Conservation (phyloP, 2,329 filamentous ascomycete genomes). For the Ceratocystis eucalypticola region DNA sequence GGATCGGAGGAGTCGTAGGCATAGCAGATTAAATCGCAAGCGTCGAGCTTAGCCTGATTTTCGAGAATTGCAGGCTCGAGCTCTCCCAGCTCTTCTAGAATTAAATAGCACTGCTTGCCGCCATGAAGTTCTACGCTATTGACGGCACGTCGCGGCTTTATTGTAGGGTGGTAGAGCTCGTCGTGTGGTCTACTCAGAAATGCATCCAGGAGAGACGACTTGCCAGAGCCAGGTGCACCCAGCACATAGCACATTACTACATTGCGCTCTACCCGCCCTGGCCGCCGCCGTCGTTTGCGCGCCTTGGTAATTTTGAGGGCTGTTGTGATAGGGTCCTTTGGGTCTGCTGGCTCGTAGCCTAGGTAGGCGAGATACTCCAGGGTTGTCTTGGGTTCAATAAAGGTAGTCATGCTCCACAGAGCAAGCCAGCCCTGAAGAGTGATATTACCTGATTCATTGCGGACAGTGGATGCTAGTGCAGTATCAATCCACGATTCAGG, state of each 20-base stretch:
- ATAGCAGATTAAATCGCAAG: slow-evolving; percentile 89
- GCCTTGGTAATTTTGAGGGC: slow-evolving; percentile 88
- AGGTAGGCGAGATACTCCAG: slow-evolving; percentile 92
- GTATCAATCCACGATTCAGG: slow-evolving; percentile 78
- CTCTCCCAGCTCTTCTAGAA: slow-evolving; percentile 87
- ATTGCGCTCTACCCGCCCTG: slow-evolving; percentile 79
- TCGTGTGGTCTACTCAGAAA: slow-evolving; percentile 84
- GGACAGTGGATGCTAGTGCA: slow-evolving; percentile 82
- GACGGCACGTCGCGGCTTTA: slow-evolving; percentile 83
- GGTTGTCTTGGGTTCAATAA: slow-evolving; percentile 86
- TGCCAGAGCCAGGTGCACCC: slow-evolving; percentile 73
- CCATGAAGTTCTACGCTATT: slow-evolving; percentile 94
- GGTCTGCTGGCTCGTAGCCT: slow-evolving; percentile 72
- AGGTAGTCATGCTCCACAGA: slow-evolving; percentile 99
- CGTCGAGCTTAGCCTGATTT: slow-evolving; percentile 76
- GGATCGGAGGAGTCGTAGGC: slow-evolving; percentile 95
- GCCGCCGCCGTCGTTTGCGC: slow-evolving; percentile 68
- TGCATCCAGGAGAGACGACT: slow-evolving; percentile 78
- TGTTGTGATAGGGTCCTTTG: slow-evolving; percentile 62
- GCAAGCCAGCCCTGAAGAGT: slow-evolving; percentile 96
- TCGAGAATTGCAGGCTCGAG: slow-evolving; percentile 90
- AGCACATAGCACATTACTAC: slow-evolving; percentile 90
- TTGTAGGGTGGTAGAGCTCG: slow-evolving; percentile 76
- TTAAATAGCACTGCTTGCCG: slow-evolving; percentile 93
- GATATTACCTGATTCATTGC: slow-evolving; percentile 88